Evolutionary conservation across 305 asterid genomes (phyloP), one percentile per base, ranked within the genome.

Genomic region (Euphrasia arctica): DNA sequence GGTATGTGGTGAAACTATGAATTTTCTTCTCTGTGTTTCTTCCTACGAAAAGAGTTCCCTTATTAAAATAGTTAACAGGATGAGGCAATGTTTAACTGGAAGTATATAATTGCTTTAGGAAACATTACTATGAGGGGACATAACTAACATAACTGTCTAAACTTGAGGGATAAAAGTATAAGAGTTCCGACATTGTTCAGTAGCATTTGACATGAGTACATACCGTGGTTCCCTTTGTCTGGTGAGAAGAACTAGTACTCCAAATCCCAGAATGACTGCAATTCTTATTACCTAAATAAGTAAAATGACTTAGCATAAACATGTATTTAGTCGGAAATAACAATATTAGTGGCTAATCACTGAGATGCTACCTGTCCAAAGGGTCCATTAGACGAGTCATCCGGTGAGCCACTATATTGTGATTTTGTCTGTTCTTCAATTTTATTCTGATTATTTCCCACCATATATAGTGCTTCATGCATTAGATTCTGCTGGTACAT

Each of bases 221-320:
- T 51, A 88, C 97, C 95, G 67, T 54, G 95, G 91, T 74, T 87
- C 94, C 72, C 76, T 85, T 72, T 92, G 87, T 71, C 97, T 83
- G 64, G 89, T 87, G 64, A 92, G 78, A 59, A 87, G 70, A 77
- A 89, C 97, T 67, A 92, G 80, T 36, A 78, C 72, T 64, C 97
- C 97, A 67, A 87, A 92, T 55, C 96, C 96, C 76, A 87, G 75
- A 57, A 89, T 71, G 47, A 78, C 71, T 9, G 81, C 96, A 59
- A 87, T 42, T 70, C 85, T 92, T 58, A 87, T 67, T 56, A 79
- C 85, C 98, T 89, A 84, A 64, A 13, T 27, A 59, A 75, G 31
- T n/a, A 41, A 10, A 58, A 12, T 61, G 13, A 36, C 60, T 43
- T 32, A 54, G 25, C 10, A 18, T 7, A 25, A 5, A 29, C 60